phyloP scores from a whole-genome alignment of 495 filamentous ascomycete genomes.

The Viridothelium virens region DNA sequence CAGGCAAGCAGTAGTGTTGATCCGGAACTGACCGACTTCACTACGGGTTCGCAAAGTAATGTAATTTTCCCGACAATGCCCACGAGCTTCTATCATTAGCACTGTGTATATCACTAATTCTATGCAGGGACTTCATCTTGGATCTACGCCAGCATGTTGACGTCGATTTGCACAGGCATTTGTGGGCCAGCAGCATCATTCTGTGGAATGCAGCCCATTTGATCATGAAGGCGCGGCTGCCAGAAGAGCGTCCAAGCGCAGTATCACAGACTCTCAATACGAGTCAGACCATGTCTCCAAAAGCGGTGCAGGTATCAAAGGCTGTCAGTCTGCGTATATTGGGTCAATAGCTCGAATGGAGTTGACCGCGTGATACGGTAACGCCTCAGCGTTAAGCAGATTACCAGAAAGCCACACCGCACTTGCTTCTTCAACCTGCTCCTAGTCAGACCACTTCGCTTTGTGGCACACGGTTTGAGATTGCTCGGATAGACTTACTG shows the following conservation, averaged over 20 bases:
- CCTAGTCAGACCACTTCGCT: neutral
- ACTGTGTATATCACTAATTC: neutral
- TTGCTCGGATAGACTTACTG: neutral
- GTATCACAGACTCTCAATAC: neutral
- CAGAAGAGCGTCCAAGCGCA: neutral
- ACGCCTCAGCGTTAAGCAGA: neutral
- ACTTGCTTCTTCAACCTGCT: neutral
- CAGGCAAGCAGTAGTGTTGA: neutral
- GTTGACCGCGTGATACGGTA: neutral
- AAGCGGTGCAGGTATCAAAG: neutral
- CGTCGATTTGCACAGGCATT: neutral
- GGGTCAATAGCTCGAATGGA: neutral
- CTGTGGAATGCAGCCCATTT: neutral
- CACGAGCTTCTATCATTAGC: neutral
- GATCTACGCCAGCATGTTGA: neutral
- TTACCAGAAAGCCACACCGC: neutral
- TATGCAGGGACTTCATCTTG: neutral
- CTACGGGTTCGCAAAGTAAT: neutral
- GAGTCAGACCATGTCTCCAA: neutral
- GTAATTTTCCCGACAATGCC: neutral
- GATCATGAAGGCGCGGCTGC: neutral
- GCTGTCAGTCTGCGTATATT: neutral
- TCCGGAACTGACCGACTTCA: slow-evolving; percentile 2
- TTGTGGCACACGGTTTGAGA: neutral
- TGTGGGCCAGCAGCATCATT: neutral